Base-by-base conservation (phyloP, 192 early-diverging fungal species). In the Mortierella claussenii region DNA sequence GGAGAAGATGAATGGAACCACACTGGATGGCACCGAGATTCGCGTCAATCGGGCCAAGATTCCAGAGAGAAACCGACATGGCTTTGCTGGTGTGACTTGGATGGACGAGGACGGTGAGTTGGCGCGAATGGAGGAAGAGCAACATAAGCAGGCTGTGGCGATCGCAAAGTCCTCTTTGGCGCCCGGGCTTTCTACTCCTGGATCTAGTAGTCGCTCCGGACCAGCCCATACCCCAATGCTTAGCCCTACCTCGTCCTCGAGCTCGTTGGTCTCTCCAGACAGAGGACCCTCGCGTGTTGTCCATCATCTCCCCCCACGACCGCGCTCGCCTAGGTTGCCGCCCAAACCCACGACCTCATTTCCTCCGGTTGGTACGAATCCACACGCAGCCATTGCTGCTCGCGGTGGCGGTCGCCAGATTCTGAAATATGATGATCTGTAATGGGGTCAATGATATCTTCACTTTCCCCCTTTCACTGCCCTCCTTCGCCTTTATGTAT, bases 11-110 rank as follows among this genome's bases (percentile, higher is more conserved):
- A 74, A 85, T 30, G 83, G 83, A 9, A 60, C 64, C 10, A 60
- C 62, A 20, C 10, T 85, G n/a, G 83, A 81, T 8, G 73, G 71
- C 5, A 50, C 46, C 15, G 55, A 30, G 34, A 52, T 66, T 27
- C 30, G 52, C 59, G 83, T 85, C 30, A 84, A 84, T 37, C 71
- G 82, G 17, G 82, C 82, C 51, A 84, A 81, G 61, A 84, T 84
- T 53, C 82, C 82, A 23, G 82, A 84, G 60, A 55, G 82, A 40
- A 84, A 84, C 49, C 80, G 78, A 4, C 70, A 79, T 54, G 82
- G 82, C 7, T 84, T 84, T 68, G 82, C 80, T 44, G 80, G 80
- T 24, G 71, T 84, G n/a, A 78, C 79, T 23, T 84, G 82, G 82
- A 79, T 66, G 68, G 82, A 84, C 57, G 82, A 84, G 56, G 82